Evolutionary conservation across 805 yeast species (phyloP).

Genomic region (Hanseniaspora lindneri): DNA sequence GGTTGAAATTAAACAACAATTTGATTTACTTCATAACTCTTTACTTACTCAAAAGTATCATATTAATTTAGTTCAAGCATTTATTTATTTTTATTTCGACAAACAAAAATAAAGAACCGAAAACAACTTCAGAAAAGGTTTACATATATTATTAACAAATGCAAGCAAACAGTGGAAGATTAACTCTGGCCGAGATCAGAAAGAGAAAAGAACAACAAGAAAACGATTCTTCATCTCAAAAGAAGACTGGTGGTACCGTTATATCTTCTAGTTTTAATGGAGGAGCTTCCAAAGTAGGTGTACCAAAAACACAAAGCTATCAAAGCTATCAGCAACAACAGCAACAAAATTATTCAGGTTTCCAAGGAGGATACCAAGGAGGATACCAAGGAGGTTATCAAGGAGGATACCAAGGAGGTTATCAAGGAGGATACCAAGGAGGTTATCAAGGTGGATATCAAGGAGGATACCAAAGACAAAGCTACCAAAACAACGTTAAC

Average conservation of each 20-base stretch:
- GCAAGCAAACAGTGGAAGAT: conserved; percentile 13
- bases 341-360: conserved; percentile 3
- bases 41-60: too few relatives aligned
- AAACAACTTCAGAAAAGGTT: too few relatives aligned
- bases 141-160: not conserved
- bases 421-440: conserved; percentile 11
- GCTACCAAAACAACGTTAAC: not conserved
- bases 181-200: conserved; percentile 14
- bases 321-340: not conserved
- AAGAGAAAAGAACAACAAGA: conserved; percentile 15
- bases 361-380: conserved; percentile 8
- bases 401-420: too few relatives aligned
- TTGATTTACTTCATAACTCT: too few relatives aligned
- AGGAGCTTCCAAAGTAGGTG: conserved; percentile 16
- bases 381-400: too few relatives aligned
- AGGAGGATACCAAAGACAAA: conserved; percentile 10
- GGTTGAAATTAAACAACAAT: too few relatives aligned
- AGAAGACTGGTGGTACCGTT: conserved; percentile 11
- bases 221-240: not conserved
- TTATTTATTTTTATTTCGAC: too few relatives aligned
- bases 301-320: conserved; percentile 13
- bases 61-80: too few relatives aligned
- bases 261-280: conserved; percentile 1
- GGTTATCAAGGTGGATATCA: conserved; percentile 8
- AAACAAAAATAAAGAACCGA: too few relatives aligned